Evolutionary conservation across 2,329 filamentous ascomycete genomes (phyloP).

Genomic region (Apiospora pterosperma): DNA sequence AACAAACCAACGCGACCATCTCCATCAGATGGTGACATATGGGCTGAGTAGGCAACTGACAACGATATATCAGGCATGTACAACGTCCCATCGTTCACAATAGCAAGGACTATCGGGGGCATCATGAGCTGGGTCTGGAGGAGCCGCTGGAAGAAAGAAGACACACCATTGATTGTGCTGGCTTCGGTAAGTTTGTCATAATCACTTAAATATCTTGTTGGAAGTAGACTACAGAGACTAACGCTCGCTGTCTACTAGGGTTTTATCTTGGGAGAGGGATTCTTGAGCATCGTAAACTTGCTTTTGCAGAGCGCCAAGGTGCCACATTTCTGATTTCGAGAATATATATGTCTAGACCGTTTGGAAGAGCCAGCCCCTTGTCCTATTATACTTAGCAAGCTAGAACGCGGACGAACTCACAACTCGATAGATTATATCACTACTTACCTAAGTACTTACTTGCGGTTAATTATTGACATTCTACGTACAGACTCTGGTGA

Average conservation of each 20-base stretch:
- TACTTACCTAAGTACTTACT: neutral
- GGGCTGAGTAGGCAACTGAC: neutral
- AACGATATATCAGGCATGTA: slow-evolving; percentile 71
- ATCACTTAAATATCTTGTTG: accelerated
- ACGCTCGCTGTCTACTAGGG: slow-evolving; percentile 55
- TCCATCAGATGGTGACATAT: neutral
- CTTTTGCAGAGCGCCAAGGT: slow-evolving; percentile 73
- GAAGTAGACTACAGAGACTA: neutral
- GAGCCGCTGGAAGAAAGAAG: slow-evolving; percentile 46
- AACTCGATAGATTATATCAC: neutral
- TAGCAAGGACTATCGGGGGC: slow-evolving; percentile 83
- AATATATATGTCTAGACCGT: neutral
- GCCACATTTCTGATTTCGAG: slow-evolving; percentile 59
- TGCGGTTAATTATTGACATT: no score
- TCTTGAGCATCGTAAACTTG: slow-evolving; percentile 88
- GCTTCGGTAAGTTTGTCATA: slow-evolving; percentile 56
- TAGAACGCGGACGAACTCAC: neutral
- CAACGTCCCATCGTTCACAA: slow-evolving; percentile 92
- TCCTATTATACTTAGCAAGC: neutral
- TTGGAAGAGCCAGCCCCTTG: neutral
- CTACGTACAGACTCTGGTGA: no score
- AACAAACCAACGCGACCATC: neutral
- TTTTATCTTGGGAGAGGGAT: slow-evolving; percentile 87
- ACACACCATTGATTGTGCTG: slow-evolving; percentile 83
- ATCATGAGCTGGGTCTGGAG: slow-evolving; percentile 74